Percentiles rank a stretch among this genome's conserved stretches.
These are phyloP conservation scores for Alloteropsis semialata DNA, from an alignment of 176 grass and related monocot genomes.

Conservation along the genomic window DNA sequence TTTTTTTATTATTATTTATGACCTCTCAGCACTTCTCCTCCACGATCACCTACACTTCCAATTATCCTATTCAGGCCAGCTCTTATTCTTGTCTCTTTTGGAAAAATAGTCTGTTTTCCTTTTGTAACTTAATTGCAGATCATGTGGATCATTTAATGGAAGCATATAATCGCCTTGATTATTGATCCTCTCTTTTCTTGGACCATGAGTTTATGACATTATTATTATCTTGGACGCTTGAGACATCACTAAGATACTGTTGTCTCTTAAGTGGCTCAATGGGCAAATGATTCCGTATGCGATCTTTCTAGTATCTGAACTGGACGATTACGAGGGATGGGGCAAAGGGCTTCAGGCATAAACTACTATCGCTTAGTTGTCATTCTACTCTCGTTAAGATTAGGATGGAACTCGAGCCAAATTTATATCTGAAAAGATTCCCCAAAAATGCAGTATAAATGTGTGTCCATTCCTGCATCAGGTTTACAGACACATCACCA, in stretches of 20 bases:
- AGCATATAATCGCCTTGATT: slow-evolving; percentile 3
- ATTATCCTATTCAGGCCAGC: slow-evolving; percentile 21
- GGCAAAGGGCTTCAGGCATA: neutral
- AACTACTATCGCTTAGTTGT: slow-evolving; percentile 26
- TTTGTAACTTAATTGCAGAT: neutral
- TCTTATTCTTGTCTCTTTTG: neutral
- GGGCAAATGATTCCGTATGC: slow-evolving; percentile 17
- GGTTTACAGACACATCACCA: neutral
- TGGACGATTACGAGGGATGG: slow-evolving; percentile 20
- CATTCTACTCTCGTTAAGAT: slow-evolving; percentile 19
- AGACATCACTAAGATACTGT: slow-evolving; percentile 1
- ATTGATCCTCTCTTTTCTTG: neutral
- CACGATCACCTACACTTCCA: slow-evolving; percentile 13
- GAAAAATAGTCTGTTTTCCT: neutral
- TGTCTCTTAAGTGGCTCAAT: slow-evolving; percentile 31
- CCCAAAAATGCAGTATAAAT: slow-evolving; percentile 24
- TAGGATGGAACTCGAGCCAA: slow-evolving; percentile 26
- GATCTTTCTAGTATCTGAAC: slow-evolving; percentile 20
- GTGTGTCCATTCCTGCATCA: neutral
- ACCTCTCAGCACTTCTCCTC: slow-evolving; percentile 28
- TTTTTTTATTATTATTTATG: neutral
- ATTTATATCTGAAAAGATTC: slow-evolving; percentile 36
- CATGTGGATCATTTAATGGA: slow-evolving; percentile 14
- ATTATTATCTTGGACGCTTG: slow-evolving; percentile 12
- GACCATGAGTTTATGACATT: neutral